Conservation (phyloP, 2,329 filamentous ascomycete genomes). For the Lecanicillium sp. region DNA sequence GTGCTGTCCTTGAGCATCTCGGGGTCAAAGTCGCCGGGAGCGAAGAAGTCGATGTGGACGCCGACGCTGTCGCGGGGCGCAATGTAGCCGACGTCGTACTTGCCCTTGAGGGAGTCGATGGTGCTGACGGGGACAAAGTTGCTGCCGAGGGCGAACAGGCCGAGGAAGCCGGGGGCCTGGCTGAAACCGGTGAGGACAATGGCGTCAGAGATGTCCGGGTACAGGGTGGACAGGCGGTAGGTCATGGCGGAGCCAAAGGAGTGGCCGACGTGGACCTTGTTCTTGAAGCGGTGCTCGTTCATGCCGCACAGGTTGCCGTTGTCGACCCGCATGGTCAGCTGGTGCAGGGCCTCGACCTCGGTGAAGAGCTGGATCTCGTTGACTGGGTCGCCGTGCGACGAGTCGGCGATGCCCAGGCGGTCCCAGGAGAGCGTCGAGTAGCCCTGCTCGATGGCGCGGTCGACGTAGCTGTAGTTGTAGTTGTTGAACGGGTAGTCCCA, state of each 20-base stretch:
- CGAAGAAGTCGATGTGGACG: slow-evolving; percentile 46
- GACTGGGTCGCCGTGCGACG: slow-evolving; percentile 50
- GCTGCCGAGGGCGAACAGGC: slow-evolving; percentile 33
- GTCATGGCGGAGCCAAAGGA: slow-evolving; percentile 54
- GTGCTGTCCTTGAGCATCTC: slow-evolving; percentile 38
- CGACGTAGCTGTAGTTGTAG: slow-evolving; percentile 56
- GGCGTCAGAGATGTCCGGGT: slow-evolving; percentile 48
- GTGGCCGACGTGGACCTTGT: slow-evolving; percentile 55
- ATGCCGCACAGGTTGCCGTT: slow-evolving; percentile 34
- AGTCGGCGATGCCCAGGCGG: slow-evolving; percentile 52
- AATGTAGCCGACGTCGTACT: slow-evolving; percentile 45
- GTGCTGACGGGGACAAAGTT: slow-evolving; percentile 38
- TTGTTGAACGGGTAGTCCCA: slow-evolving; percentile 53
- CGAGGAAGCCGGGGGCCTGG: slow-evolving; percentile 35
- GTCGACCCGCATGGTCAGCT: slow-evolving; percentile 43
- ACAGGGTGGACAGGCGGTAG: slow-evolving; percentile 43
- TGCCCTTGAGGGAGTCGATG: slow-evolving; percentile 16
- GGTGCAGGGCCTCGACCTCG: slow-evolving; percentile 49
- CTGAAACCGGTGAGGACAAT: slow-evolving; percentile 55
- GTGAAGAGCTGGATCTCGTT: slow-evolving; percentile 50
- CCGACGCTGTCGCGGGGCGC: slow-evolving; percentile 35
- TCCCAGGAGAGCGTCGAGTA: slow-evolving; percentile 56
- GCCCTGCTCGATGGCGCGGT: slow-evolving; percentile 44
- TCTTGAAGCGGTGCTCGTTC: slow-evolving; percentile 22
- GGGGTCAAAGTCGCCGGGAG: slow-evolving; percentile 47